Conservation (phyloP, 164 flowering plant genomes). For the Liriodendron chinense region DNA sequence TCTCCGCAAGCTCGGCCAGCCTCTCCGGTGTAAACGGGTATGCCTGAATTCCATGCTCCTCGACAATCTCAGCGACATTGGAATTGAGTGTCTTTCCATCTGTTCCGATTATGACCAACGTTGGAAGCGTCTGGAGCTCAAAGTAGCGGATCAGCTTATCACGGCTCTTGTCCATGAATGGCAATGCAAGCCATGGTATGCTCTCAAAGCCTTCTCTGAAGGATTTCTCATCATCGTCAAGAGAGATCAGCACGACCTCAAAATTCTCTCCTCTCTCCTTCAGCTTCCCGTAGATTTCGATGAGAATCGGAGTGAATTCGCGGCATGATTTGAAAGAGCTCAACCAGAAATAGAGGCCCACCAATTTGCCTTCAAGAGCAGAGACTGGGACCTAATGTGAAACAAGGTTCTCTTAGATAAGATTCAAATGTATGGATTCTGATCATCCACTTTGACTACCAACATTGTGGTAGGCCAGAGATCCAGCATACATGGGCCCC, state of each 20-base stretch:
- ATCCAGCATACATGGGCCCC: too few species aligned
- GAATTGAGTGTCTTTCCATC: conserved; percentile 30
- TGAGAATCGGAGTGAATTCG: conserved; percentile 21
- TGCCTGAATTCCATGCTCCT: conserved; percentile 25
- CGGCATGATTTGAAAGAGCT: neutral
- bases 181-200: conserved; percentile 29
- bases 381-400: conserved; percentile 26
- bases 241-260: conserved; percentile 20
- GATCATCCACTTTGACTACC: too few species aligned
- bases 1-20: conserved; percentile 25
- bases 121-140: conserved; percentile 14
- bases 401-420: neutral
- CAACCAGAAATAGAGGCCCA: conserved; percentile 28
- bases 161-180: conserved; percentile 18
- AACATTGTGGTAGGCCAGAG: too few species aligned
- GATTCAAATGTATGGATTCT: neutral
- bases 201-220: conserved; percentile 13
- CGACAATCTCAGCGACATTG: conserved; percentile 20
- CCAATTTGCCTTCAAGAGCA: conserved; percentile 35
- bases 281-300: conserved; percentile 19
- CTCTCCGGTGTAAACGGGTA: conserved; percentile 37
- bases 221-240: conserved; percentile 17
- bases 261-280: conserved; percentile 27
- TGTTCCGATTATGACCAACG: conserved; percentile 24
- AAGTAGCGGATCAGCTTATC: conserved; percentile 17